Evolutionary conservation across 345 rosid genomes (phyloP).

Genomic region (Balakata baccata): DNA sequence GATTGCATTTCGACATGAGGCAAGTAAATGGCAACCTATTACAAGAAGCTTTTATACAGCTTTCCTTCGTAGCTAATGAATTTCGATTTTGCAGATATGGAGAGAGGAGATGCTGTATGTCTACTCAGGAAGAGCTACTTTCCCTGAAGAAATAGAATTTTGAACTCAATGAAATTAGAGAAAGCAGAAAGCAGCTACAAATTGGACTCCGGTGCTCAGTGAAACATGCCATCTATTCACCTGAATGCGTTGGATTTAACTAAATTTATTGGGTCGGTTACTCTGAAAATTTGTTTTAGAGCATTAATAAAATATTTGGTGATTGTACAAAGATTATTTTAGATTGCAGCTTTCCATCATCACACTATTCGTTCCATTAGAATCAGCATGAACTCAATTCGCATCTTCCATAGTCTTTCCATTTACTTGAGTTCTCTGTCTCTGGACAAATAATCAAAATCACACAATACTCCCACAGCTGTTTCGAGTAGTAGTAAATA

Average conservation of each 20-base stretch:
- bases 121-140: slow-evolving; percentile 33
- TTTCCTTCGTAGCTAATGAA: slow-evolving; percentile 7
- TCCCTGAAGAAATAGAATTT: slow-evolving; percentile 38
- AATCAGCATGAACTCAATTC: slow-evolving; percentile 55
- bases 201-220: background rate
- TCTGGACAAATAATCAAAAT: slow-evolving; percentile 33
- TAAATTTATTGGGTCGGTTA: background rate
- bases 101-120: slow-evolving; percentile 52
- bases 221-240: no score
- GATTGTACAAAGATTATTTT: no score
- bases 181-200: slow-evolving; percentile 7
- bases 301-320: no score
- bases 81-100: slow-evolving; percentile 42
- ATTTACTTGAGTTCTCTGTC: slow-evolving; percentile 71
- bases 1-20: slow-evolving; percentile 44
- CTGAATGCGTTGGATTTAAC: background rate
- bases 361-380: slow-evolving; percentile 59
- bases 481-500: background rate
- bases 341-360: no score
- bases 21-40: slow-evolving; percentile 2
- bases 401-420: slow-evolving; percentile 73
- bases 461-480: no score
- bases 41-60: background rate
- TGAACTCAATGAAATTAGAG: slow-evolving; percentile 9
- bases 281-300: no score